These are phyloP conservation scores for Cylindrotheca fusiformis DNA, from an alignment of 108 stramenopile genomes.

Conservation along the genomic window DNA sequence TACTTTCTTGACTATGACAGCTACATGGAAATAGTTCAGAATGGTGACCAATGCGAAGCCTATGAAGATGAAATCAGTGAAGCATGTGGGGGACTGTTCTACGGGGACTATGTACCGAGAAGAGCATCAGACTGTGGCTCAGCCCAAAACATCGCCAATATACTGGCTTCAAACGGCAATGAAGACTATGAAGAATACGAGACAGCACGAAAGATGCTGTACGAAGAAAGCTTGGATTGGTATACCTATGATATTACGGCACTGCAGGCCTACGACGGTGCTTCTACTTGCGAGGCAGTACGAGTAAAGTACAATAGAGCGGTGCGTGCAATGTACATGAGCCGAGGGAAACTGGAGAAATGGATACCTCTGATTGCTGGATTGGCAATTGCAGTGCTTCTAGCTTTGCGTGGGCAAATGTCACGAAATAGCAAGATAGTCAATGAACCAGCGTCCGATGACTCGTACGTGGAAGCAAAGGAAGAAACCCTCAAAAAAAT, in stretches of 20 bases:
- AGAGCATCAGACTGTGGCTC: conserved; percentile 4
- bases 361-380: too few species aligned
- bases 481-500: too few species aligned
- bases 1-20: background rate
- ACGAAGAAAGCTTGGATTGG: conserved; percentile 9
- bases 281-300: conserved; percentile 4
- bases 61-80: conserved; percentile 5
- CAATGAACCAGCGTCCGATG: too few species aligned
- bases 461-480: too few species aligned
- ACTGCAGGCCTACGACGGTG: conserved; percentile 8
- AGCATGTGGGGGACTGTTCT: conserved; percentile 13
- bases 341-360: too few species aligned
- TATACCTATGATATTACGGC: conserved; percentile 11
- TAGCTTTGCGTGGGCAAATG: too few species aligned
- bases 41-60: background rate
- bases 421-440: too few species aligned
- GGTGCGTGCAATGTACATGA: too few species aligned
- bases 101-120: conserved; percentile 2
- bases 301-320: conserved; percentile 1
- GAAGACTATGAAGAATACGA: background rate
- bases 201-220: background rate
- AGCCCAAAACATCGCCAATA: background rate
- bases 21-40: conserved; percentile 5
- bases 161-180: background rate
- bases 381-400: too few species aligned